Percentiles rank a stretch among this genome's conserved stretches.
These are phyloP conservation scores for Dactylonectria macrodidyma DNA, from an alignment of 2,329 filamentous ascomycete species.

Conservation along the genomic window DNA sequence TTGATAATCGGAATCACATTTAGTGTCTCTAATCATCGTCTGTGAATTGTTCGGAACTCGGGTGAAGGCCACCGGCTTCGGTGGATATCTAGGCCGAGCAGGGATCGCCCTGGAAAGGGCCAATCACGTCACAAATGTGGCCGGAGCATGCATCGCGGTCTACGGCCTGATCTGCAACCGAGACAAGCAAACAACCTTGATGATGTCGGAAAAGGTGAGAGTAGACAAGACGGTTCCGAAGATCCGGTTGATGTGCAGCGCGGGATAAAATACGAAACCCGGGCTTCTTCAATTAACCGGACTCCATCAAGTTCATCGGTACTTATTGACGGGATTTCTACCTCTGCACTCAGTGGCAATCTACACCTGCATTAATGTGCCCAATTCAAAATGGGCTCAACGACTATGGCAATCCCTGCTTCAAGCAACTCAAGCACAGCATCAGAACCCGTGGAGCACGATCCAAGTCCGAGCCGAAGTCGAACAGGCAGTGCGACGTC, in stretches of 20 bases:
- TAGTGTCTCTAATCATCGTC: background rate
- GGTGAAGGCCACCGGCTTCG: background rate
- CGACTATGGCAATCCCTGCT: background rate
- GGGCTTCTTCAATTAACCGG: background rate
- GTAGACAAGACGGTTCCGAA: background rate
- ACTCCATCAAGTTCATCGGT: background rate
- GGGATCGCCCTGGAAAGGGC: background rate
- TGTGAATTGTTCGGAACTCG: background rate
- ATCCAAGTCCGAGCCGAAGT: constrained; percentile 1
- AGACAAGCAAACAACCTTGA: background rate
- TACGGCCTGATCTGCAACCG: background rate
- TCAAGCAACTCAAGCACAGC: background rate
- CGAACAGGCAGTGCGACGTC: constrained; percentile 12
- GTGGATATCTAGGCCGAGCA: background rate
- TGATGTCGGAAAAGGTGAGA: background rate
- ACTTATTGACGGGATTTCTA: background rate
- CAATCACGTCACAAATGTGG: background rate
- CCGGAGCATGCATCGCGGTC: background rate
- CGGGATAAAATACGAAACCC: background rate
- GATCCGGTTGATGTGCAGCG: background rate
- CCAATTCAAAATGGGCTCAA: background rate
- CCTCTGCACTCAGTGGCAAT: background rate
- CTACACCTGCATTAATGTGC: background rate
- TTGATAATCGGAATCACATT: too few species aligned
- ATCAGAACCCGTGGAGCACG: background rate